Evolutionary conservation across 2,329 filamentous ascomycete genomes (phyloP), one percentile per base, ranked within the genome.

Genomic region (Nemania sp.): DNA sequence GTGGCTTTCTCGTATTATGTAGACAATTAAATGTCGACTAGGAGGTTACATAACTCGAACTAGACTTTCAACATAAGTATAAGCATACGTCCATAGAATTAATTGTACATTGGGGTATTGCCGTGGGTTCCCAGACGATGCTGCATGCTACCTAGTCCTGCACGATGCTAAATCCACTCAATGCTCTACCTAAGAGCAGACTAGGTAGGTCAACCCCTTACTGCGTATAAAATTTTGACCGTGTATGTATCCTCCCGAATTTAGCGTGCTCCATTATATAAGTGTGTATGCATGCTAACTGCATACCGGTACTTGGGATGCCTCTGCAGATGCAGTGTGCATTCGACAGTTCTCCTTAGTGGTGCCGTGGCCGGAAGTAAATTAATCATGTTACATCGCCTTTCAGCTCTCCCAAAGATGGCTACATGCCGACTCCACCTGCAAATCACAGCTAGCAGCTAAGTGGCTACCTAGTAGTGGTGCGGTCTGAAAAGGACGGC

Each of bases 401-500:
- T 55, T 70, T 69, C 64, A 66, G 69, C 69, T 70, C 29, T 49
- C 22, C 27, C 6, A 13, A n/a, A 22, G 18, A n/a, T 45, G 41
- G 26, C 51, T 53, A 32, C 15, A 49, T 13, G 6, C 10, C 22
- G 1, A 15, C 43, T 32, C 56, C 56, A 55, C n/a, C n/a, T n/a
- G n/a, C 52, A 6, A 4, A 35, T 27, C 15, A n/a, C 35, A 32
- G 55, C 24, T 51, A 27, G 43, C 18, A n/a, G n/a, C 13, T 15
- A n/a, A 35, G 22, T 29, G 47, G 54, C 49, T 22, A 15, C 26
- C 54, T 53, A n/a, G n/a, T n/a, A n/a, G 22, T 27, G 49, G 18
- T 62, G 60, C 38, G 41, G 20, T 27, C 59, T 54, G 26, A n/a
- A 41, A 41, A 38, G 27, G 49, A 7, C 5, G 51, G 3, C 1